A percentile compares a stretch with the other conserved stretches of the same genome.
phyloP scores from a whole-genome alignment of 257 asterid species.

The Capsicum pubescens region DNA sequence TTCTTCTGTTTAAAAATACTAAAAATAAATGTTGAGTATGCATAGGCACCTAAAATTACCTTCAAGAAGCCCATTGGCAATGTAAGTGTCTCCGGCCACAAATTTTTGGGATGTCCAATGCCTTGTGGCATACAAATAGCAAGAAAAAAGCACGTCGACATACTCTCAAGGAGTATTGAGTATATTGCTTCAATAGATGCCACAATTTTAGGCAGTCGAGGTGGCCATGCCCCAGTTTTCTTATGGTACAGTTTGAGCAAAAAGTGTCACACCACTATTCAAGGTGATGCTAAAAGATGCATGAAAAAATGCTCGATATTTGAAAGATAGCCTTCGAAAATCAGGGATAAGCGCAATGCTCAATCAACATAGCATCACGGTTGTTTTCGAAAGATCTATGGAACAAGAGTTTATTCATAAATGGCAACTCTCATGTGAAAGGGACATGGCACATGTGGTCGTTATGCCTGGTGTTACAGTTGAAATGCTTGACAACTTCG shows the following conservation, averaged over 20 bases:
- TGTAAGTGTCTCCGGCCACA: slow-evolving; percentile 91
- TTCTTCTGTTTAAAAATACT: neutral
- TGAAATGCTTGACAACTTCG: slow-evolving; percentile 70
- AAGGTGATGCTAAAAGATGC: slow-evolving; percentile 85
- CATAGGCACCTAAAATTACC: slow-evolving; percentile 82
- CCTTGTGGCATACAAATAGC: slow-evolving; percentile 92
- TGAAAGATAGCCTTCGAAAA: slow-evolving; percentile 68
- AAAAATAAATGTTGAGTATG: slow-evolving; percentile 27
- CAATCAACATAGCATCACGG: slow-evolving; percentile 83
- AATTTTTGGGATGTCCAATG: slow-evolving; percentile 93
- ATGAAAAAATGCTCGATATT: slow-evolving; percentile 81
- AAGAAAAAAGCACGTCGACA: slow-evolving; percentile 61
- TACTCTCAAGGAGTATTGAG: slow-evolving; percentile 78
- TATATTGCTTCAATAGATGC: slow-evolving; percentile 93
- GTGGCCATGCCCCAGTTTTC: slow-evolving; percentile 90
- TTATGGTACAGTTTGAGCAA: slow-evolving; percentile 79
- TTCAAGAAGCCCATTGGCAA: slow-evolving; percentile 92
- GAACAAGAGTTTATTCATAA: slow-evolving; percentile 78
- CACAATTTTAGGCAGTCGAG: slow-evolving; percentile 91
- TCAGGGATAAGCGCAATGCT: slow-evolving; percentile 79
- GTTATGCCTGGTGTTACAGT: slow-evolving; percentile 77
- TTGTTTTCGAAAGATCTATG: slow-evolving; percentile 77
- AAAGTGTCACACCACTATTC: slow-evolving; percentile 81
- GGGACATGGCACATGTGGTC: slow-evolving; percentile 79
- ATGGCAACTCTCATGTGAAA: slow-evolving; percentile 91